Evolutionary conservation across 1,139 yeast genomes (phyloP), one percentile per base, ranked within the genome.

Genomic region (Debaryomyces subglobosus): DNA sequence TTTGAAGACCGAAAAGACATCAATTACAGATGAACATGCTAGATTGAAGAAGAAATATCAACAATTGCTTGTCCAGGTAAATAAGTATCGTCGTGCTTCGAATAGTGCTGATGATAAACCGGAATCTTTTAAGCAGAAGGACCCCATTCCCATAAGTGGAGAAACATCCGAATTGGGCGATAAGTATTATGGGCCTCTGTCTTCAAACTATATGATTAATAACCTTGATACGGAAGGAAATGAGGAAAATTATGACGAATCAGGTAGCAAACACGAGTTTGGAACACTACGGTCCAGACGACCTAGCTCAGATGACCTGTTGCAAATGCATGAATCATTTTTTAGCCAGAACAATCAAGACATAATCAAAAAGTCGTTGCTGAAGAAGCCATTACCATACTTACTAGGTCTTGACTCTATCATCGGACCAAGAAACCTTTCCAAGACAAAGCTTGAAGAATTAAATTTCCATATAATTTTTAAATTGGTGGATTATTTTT

Each of bases 131-230:
- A 15, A 15, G 27, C 35, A 33, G 16, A 49, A 47, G 13, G 48
- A 43, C 4, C 48, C 39, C 10, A 50, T 54, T 4, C 36, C 45
- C 5, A 55, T 57, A 10, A 44, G 58, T 23, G 67, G 68, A 18
- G 67, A 66, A 49, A 59, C 67, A 3, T 60, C 62, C 32, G 68
- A 65, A 46, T 48, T 56, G 23, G 77, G 77, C 16, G 69, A 69
- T 24, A 76, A 74, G 50, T 78, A 72, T 53, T 78, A 77, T 55
- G 82, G 82, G 0, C 82, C 83, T 1, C 78, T 72, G 51, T 72
- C 79, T n/a, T 69, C 79, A 2, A 61, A 64, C 34, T 77, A 64
- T 54, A 78, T 78, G 81, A 72, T 78, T 36, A 73, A 72, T 44
- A 56, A 29, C 64, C 37, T 60, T 60, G 56, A 65, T 57, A 45